Evolutionary conservation across 164 flowering plant genomes (phyloP).

Genomic region (Pachysandra terminalis): DNA sequence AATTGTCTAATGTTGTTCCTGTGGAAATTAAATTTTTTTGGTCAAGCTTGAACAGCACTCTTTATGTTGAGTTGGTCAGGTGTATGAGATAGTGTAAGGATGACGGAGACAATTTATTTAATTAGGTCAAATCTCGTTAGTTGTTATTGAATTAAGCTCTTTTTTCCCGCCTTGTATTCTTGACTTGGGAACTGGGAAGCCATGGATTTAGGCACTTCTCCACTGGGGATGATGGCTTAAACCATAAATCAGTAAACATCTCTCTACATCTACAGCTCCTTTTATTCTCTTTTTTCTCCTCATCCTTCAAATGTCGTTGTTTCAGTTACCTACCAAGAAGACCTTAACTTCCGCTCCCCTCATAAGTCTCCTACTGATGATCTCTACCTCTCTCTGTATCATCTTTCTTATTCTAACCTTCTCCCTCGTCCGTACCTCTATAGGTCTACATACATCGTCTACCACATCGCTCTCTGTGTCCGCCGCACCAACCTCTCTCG

Average conservation of each 20-base stretch:
- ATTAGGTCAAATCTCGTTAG: too few relatives aligned
- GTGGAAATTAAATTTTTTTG: too few relatives aligned
- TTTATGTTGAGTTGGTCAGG: too few relatives aligned
- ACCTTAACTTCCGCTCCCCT: background rate
- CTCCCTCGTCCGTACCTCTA: background rate
- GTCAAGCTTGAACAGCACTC: too few relatives aligned
- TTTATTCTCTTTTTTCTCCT: background rate
- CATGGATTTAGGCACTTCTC: too few relatives aligned
- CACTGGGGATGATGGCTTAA: too few relatives aligned
- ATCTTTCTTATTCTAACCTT: background rate
- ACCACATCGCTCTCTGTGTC: background rate
- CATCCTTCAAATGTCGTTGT: slow-evolving; percentile 11
- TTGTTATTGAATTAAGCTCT: too few relatives aligned
- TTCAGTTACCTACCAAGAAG: slow-evolving; percentile 11
- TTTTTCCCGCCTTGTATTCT: too few relatives aligned
- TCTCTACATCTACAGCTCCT: background rate
- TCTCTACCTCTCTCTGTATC: background rate
- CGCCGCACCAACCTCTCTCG: slow-evolving; percentile 21
- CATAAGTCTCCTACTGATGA: background rate
- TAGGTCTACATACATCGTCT: background rate
- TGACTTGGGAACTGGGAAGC: too few relatives aligned
- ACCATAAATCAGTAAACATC: background rate
- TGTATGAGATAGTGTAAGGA: too few relatives aligned
- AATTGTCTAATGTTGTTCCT: too few relatives aligned
- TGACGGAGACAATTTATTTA: too few relatives aligned